These are phyloP conservation scores for Coemansia sp. DNA, from an alignment of 192 early-diverging fungal genomes.

Conservation along the genomic window DNA sequence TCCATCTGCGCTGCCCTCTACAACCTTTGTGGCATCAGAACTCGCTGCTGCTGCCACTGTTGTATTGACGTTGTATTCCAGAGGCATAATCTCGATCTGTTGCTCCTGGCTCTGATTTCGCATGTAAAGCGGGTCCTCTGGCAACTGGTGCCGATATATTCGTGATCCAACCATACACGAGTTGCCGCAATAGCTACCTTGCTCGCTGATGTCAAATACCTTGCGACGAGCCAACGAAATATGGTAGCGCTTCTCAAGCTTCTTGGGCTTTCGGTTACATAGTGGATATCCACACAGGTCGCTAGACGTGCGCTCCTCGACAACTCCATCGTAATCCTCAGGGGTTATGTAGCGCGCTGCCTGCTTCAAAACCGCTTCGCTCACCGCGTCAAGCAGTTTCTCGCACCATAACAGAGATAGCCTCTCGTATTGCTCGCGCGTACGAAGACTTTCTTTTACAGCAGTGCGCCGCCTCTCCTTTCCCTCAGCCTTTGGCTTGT, in stretches of 20 bases:
- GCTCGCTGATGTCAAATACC: constrained; percentile 73
- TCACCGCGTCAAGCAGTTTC: constrained; percentile 32
- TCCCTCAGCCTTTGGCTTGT: constrained; percentile 4
- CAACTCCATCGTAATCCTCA: constrained; percentile 63
- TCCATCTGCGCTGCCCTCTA: neutral
- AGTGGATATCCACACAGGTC: constrained; percentile 82
- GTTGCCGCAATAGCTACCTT: constrained; percentile 68
- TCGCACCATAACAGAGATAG: constrained; percentile 46
- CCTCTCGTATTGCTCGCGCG: constrained; percentile 28
- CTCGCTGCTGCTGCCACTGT: neutral
- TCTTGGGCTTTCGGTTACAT: constrained; percentile 51
- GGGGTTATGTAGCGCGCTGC: constrained; percentile 65
- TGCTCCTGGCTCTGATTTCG: constrained; percentile 22
- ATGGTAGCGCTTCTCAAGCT: constrained; percentile 47
- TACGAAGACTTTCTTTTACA: constrained; percentile 28
- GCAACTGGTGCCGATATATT: constrained; percentile 68
- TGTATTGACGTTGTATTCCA: constrained; percentile 2
- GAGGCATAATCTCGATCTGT: constrained; percentile 24
- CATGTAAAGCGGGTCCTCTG: constrained; percentile 75
- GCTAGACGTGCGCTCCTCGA: constrained; percentile 70
- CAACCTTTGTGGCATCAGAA: neutral
- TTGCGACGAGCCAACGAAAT: constrained; percentile 72
- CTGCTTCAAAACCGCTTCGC: constrained; percentile 24
- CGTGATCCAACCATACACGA: constrained; percentile 70
- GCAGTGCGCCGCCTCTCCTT: constrained; percentile 11